Evolutionary conservation across 176 grass and related monocot genomes (phyloP).

Genomic region (Triticum timopheevii): DNA sequence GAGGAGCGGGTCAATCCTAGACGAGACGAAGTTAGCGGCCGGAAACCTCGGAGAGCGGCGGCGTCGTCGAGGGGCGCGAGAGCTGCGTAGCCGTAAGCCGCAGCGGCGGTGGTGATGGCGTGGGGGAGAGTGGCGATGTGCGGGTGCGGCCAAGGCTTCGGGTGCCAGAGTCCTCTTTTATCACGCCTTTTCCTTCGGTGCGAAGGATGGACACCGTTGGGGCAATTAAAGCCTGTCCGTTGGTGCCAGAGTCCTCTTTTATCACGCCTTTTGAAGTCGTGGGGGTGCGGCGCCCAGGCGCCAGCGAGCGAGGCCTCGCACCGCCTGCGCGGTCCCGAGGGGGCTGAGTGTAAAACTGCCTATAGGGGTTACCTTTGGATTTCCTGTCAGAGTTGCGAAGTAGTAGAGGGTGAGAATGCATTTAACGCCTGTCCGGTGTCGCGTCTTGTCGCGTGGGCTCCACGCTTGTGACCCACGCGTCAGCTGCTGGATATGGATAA

Average conservation of each 20-base stretch:
- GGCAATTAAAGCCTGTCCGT: too few relatives aligned
- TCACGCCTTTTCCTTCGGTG: constrained; percentile 41
- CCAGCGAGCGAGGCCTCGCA: not conserved
- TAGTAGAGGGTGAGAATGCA: not conserved
- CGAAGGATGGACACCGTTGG: constrained; percentile 29
- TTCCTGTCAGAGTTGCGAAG: not conserved
- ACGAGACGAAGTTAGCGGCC: not conserved
- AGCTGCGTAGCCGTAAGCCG: constrained; percentile 88
- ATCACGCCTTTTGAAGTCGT: too few relatives aligned
- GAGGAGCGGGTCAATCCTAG: constrained; percentile 2
- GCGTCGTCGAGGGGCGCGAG: too few relatives aligned
- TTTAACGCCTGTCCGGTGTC: not conserved
- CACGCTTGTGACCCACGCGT: accelerated
- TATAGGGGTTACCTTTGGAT: not conserved
- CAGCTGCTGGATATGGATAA: not conserved
- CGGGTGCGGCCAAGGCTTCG: not conserved
- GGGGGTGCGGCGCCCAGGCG: not conserved
- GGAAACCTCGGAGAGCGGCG: not conserved
- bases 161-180: constrained; percentile 14
- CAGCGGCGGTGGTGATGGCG: constrained; percentile 33
- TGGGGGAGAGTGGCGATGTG: constrained; percentile 5
- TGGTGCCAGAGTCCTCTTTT: too few relatives aligned
- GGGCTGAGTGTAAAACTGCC: not conserved
- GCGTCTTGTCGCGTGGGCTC: not conserved
- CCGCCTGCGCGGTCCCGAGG: not conserved